Conservation (phyloP, 164 flowering plant genomes). For the Umbilicus rupestris region DNA sequence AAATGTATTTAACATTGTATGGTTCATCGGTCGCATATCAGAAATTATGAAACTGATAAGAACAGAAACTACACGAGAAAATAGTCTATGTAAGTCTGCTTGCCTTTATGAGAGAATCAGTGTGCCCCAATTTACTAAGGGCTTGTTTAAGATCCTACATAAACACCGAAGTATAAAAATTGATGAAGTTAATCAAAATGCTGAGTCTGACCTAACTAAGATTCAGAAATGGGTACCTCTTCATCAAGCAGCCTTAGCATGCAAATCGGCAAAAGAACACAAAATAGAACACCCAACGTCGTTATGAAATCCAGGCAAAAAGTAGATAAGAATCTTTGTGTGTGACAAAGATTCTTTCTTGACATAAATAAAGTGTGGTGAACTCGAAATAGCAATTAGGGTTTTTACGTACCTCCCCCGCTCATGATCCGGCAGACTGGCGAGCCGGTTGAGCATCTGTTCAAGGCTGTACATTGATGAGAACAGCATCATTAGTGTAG, state of each 20-base stretch:
- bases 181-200: neutral
- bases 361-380: neutral
- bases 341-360: too few relatives aligned
- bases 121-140: conserved; percentile 13
- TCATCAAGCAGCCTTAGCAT: neutral
- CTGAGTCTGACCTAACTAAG: neutral
- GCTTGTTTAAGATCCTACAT: neutral
- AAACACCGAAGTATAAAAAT: neutral
- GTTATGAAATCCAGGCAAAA: neutral
- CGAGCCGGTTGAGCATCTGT: neutral
- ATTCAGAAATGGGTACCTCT: neutral
- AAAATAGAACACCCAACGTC: neutral
- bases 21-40: too few relatives aligned
- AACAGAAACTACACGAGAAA: too few relatives aligned
- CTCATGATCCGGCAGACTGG: conserved; percentile 1
- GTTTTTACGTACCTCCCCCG: neutral
- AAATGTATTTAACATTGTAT: too few relatives aligned
- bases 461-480: neutral
- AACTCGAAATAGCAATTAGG: neutral
- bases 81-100: neutral
- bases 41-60: neutral
- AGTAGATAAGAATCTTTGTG: too few relatives aligned
- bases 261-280: neutral
- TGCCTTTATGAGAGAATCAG: conserved; percentile 33
- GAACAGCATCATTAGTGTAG: neutral